These are phyloP conservation scores for Mycocentrospora acerina DNA, from an alignment of 2,329 filamentous ascomycete genomes.

Conservation along the genomic window DNA sequence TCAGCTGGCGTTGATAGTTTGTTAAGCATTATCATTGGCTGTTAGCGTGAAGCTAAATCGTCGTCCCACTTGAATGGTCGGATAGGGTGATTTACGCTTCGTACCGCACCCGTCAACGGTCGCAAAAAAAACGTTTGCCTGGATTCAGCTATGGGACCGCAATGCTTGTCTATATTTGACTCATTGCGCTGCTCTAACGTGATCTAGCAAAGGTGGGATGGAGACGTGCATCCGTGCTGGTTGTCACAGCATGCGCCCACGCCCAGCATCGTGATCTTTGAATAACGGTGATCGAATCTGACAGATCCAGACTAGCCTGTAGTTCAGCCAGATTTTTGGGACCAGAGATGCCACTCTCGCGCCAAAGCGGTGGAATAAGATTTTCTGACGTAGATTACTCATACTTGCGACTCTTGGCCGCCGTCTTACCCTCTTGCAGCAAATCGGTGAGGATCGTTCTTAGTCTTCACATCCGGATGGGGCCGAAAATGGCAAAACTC, in stretches of 20 bases:
- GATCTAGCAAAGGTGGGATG: slow-evolving; percentile 14
- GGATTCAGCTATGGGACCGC: slow-evolving; percentile 1
- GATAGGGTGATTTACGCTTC: slow-evolving; percentile 11
- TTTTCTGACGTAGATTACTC: slow-evolving; percentile 26
- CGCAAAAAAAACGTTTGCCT: slow-evolving; percentile 15
- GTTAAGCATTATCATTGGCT: slow-evolving; percentile 24
- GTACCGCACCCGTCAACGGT: slow-evolving; percentile 6
- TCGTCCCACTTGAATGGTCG: slow-evolving; percentile 14
- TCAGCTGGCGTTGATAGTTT: slow-evolving; percentile 30
- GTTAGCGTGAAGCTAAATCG: slow-evolving; percentile 20
- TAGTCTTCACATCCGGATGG: not conserved
- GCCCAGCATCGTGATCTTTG: slow-evolving; percentile 17
- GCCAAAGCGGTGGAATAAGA: slow-evolving; percentile 17
- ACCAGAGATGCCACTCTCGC: slow-evolving; percentile 18
- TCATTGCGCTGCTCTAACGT: slow-evolving; percentile 1
- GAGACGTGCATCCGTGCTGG: slow-evolving; percentile 13
- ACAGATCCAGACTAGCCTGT: slow-evolving; percentile 24
- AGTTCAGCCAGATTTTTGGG: slow-evolving; percentile 30
- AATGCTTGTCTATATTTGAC: slow-evolving; percentile 1
- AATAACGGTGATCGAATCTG: slow-evolving; percentile 28
- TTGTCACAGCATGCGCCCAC: slow-evolving; percentile 20
- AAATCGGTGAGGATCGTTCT: slow-evolving; percentile 11
- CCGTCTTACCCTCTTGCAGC: slow-evolving; percentile 5
- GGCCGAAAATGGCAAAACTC: slow-evolving; percentile 6
- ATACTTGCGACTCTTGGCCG: slow-evolving; percentile 17